Percentiles rank a stretch among this genome's conserved stretches.
phyloP scores from a whole-genome alignment of 75 land plant species.

The Ceratopteris richardii region DNA sequence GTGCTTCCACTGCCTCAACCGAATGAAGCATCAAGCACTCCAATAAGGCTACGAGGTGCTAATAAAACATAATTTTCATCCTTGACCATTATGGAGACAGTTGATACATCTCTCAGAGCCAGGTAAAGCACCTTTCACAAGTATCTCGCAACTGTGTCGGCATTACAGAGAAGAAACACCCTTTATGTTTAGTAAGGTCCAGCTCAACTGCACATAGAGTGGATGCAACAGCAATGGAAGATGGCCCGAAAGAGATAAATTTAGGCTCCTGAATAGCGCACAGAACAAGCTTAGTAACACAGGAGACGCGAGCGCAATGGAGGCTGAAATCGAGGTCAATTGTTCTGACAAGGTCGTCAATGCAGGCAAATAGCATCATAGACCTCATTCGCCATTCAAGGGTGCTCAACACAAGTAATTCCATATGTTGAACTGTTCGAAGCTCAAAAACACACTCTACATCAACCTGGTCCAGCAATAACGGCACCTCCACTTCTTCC shows the following conservation, averaged over 20 bases:
- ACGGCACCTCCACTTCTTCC: conserved; percentile 41
- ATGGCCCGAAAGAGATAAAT: conserved; percentile 45
- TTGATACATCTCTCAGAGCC: conserved; percentile 3
- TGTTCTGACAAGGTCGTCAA: conserved; percentile 52
- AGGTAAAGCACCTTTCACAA: conserved; percentile 10
- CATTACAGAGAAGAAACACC: conserved; percentile 4
- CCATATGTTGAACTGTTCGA: conserved; percentile 82
- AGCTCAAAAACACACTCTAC: conserved; percentile 62
- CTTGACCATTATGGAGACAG: conserved; percentile 1
- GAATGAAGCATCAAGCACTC: conserved; percentile 53
- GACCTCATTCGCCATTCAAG: conserved; percentile 76
- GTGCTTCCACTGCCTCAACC: conserved; percentile 20
- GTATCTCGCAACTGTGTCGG: conserved; percentile 12
- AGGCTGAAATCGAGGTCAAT: conserved; percentile 29
- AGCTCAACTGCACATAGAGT: conserved; percentile 37
- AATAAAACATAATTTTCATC: neutral
- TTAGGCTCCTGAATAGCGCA: conserved; percentile 35
- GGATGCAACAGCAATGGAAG: conserved; percentile 53
- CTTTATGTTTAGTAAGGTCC: conserved; percentile 13
- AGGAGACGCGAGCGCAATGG: conserved; percentile 10
- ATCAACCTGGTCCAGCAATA: conserved; percentile 35
- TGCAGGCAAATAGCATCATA: conserved; percentile 69
- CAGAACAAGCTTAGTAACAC: conserved; percentile 49
- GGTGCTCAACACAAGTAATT: conserved; percentile 66
- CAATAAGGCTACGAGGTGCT: conserved; percentile 50